Evolutionary conservation across 371 early-diverging fungal genomes (phyloP), one percentile per base, ranked within the genome.

Genomic region (Syncephalastrum racemosum): DNA sequence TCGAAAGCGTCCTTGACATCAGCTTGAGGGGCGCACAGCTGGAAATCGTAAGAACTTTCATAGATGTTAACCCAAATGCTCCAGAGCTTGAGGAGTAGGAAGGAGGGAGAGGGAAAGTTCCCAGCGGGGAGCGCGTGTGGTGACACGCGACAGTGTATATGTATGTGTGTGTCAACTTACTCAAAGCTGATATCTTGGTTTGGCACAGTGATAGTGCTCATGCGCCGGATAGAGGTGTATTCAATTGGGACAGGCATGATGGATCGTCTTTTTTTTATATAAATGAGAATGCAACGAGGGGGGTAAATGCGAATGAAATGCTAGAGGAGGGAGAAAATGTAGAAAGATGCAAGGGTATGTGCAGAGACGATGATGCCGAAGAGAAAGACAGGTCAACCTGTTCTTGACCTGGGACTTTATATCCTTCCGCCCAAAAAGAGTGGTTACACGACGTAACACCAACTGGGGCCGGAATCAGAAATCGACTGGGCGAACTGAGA

Each of bases 1-100:
- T 78, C 79, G 59, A 77, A 71, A 18, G 67, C 63, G 36, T 59
- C 71, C 59, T 72, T 75, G 54, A 71, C 62, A 50, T 70, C 73
- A 25, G 59, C 68, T 56, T 70, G 75, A 22, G 77, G 77, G 10
- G 61, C 62, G 56, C 68, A 71, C 19, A 68, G 52, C 49, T 75
- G 73, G 45, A 78, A 78, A 43, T 78, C 75, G 58, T 75, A 75
- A 20, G 70, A 52, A 56, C 79, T 78, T 19, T n/a, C 10, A 15
- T 12, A 44, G 23, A 54, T 54, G 10, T 46, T 16, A 54, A 45
- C 19, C 23, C 55, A 36, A 16, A 40, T 20, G 24, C 16, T 22
- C 31, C 2, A 8, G 10, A 3, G 36, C 2, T 2, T 10, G 36
- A 31, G 36, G 27, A 27, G 3, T 27, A 31, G 36, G n/a, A n/a